Conservation (phyloP, 768 basidiomycete genomes). For the Leccinellum rugosiceps region DNA sequence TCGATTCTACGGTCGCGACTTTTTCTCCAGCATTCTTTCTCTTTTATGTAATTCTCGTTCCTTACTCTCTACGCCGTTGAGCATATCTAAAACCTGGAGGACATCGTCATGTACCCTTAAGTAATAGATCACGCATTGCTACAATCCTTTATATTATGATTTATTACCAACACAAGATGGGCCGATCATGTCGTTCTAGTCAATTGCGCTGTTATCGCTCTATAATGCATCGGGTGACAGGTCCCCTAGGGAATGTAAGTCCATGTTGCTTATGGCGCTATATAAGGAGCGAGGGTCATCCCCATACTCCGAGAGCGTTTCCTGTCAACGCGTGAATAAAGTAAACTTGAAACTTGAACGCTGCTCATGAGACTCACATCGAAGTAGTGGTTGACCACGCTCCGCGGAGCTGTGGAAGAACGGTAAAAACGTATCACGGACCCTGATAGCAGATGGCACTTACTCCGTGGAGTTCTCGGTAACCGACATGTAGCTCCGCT, state of each 20-base stretch:
- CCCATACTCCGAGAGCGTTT: constrained; percentile 74
- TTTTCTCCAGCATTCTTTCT: constrained; percentile 1
- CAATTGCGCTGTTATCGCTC: neutral
- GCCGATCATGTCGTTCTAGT: neutral
- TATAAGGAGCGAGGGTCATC: constrained; percentile 64
- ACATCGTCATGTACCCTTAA: constrained; percentile 34
- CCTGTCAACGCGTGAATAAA: constrained; percentile 39
- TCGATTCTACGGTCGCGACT: constrained; percentile 1
- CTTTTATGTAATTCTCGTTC: constrained; percentile 12
- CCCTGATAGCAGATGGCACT: constrained; percentile 28
- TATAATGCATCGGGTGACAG: constrained; percentile 71
- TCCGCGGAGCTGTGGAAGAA: constrained; percentile 66
- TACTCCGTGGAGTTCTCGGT: constrained; percentile 92
- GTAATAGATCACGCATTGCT: constrained; percentile 38
- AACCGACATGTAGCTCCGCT: constrained; percentile 85
- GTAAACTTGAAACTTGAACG: neutral
- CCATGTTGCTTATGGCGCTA: constrained; percentile 57
- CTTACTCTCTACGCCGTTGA: constrained; percentile 14
- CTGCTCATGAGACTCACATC: constrained; percentile 54
- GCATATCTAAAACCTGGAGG: constrained; percentile 34
- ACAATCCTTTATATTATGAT: constrained; percentile 27
- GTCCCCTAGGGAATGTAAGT: constrained; percentile 59
- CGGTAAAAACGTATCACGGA: constrained; percentile 1
- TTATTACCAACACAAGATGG: constrained; percentile 14
- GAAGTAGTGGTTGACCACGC: constrained; percentile 89